A percentile compares a stretch with the other conserved stretches of the same genome.
Conservation (phyloP, 768 basidiomycete species). For the Amanita muscaria region DNA sequence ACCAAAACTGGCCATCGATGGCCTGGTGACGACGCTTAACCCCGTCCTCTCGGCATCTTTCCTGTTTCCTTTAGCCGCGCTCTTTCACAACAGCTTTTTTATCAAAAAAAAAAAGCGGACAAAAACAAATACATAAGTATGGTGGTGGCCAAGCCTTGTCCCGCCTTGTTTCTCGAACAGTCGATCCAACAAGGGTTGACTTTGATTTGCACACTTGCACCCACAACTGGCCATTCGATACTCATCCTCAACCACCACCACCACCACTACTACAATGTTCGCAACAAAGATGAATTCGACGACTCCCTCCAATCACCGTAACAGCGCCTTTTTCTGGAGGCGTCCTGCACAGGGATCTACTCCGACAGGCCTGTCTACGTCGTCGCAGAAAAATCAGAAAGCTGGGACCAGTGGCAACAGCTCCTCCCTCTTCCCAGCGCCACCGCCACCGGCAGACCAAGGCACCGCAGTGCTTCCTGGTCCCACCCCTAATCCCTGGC, state of each 20-base stretch:
- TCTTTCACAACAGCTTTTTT: not conserved
- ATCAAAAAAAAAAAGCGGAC: not conserved
- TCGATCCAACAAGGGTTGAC: too few relatives aligned
- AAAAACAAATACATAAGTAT: too few relatives aligned
- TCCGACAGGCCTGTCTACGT: not conserved
- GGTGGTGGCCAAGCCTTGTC: not conserved
- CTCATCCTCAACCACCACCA: not conserved
- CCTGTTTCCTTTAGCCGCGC: not conserved
- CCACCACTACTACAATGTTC: not conserved
- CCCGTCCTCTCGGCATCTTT: too few relatives aligned
- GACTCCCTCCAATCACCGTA: not conserved
- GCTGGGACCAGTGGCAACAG: not conserved
- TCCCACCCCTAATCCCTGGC: not conserved
- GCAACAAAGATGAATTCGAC: not conserved
- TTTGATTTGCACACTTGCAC: too few relatives aligned
- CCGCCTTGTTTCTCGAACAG: not conserved
- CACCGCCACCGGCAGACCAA: not conserved
- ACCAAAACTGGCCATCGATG: too few relatives aligned
- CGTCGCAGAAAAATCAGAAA: not conserved
- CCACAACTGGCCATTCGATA: not conserved
- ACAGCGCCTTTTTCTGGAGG: not conserved
- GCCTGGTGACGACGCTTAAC: too few relatives aligned
- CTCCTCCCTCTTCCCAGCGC: not conserved
- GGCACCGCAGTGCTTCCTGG: not conserved
- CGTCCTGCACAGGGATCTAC: not conserved